Evolutionary conservation across 176 grass and related monocot species (phyloP).

Genomic region (Rhynchospora tenuis): DNA sequence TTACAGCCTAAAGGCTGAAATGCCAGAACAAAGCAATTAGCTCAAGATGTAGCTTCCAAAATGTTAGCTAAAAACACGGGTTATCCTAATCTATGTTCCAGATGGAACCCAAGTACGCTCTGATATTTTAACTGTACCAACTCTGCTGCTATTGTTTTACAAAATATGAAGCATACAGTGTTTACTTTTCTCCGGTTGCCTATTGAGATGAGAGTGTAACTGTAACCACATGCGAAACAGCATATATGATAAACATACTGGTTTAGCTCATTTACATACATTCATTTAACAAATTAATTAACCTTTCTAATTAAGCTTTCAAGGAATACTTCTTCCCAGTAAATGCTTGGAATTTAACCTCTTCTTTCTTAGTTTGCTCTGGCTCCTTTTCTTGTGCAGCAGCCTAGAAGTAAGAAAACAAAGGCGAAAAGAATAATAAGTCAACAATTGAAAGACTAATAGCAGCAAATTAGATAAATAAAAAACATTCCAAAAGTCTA

Average conservation of each 20-base stretch:
- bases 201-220: not conserved
- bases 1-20: constrained; percentile 3
- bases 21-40: constrained; percentile 6
- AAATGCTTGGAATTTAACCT: constrained; percentile 69
- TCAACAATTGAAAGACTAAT: not conserved
- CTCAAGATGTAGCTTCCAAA: not conserved
- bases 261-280: not conserved
- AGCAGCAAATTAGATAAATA: not conserved
- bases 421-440: not conserved
- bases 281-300: constrained; percentile 13
- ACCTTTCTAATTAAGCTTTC: constrained; percentile 43
- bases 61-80: not conserved
- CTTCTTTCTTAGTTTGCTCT: constrained; percentile 45
- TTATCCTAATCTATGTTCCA: not conserved
- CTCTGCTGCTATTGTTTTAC: not conserved
- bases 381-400: constrained; percentile 36
- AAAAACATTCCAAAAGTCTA: not conserved
- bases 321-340: constrained; percentile 71
- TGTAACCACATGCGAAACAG: not conserved
- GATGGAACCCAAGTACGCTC: not conserved
- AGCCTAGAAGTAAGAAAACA: constrained; percentile 36
- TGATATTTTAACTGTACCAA: not conserved
- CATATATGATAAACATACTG: not conserved
- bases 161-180: not conserved
- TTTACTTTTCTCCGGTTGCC: not conserved